A percentile compares a stretch with the other conserved stretches of the same genome.
Evolutionary conservation across 768 basidiomycete genomes (phyloP).

Genomic region (Candolleomyces aberdarensis): DNA sequence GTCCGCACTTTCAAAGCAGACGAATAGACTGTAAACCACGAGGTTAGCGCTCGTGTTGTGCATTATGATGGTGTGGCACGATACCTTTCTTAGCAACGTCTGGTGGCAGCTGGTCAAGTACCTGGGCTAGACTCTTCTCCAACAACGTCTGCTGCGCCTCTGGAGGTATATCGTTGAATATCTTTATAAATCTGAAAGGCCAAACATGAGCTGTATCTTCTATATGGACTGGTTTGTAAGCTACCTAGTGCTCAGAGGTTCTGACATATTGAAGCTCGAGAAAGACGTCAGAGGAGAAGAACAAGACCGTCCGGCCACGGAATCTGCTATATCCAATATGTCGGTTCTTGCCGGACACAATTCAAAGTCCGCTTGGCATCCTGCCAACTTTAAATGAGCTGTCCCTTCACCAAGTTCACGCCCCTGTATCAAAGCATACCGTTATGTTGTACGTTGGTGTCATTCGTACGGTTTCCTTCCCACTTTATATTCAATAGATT

Average conservation of each 20-base stretch:
- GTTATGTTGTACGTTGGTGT: too few species aligned
- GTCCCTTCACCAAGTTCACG: too few species aligned
- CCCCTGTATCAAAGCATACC: too few species aligned
- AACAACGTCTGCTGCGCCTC: constrained; percentile 50
- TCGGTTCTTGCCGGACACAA: too few species aligned
- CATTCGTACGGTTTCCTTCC: too few species aligned
- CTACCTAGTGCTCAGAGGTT: neutral
- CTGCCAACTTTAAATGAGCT: too few species aligned
- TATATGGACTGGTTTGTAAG: neutral
- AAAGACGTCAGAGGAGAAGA: too few species aligned
- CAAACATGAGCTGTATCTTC: neutral
- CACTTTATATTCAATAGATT: too few species aligned
- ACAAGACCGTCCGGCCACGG: too few species aligned
- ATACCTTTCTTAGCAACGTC: constrained; percentile 35
- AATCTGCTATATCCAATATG: too few species aligned
- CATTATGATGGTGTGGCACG: neutral
- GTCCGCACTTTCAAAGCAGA: constrained; percentile 39
- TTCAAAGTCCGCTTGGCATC: too few species aligned
- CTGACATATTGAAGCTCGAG: neutral
- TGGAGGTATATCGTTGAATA: constrained; percentile 50
- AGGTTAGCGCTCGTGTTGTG: neutral
- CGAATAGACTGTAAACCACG: constrained; percentile 24
- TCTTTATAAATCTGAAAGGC: constrained; percentile 36
- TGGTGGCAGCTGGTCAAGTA: constrained; percentile 43
- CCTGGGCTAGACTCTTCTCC: constrained; percentile 45